Conservation (phyloP, 306 rosid species). For the Lathyrus oleraceus region DNA sequence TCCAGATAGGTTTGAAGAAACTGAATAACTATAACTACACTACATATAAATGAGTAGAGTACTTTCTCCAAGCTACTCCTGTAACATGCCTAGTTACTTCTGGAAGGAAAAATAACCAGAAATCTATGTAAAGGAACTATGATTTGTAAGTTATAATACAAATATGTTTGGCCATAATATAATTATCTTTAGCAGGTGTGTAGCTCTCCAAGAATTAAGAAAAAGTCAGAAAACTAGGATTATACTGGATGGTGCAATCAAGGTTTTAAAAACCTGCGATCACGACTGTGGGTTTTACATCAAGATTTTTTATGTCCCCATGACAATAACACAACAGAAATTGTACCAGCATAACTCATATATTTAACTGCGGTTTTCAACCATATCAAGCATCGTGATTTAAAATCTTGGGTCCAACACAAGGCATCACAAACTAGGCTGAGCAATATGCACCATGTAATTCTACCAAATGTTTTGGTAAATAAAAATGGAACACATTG, state of each 20-base stretch:
- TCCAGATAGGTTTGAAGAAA: constrained; percentile 17
- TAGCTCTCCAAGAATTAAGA: not conserved
- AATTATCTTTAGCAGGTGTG: not conserved
- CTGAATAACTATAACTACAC: not conserved
- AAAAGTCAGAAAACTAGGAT: not conserved
- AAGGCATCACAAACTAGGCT: not conserved
- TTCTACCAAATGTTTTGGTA: constrained; percentile 12
- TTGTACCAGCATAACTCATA: not conserved
- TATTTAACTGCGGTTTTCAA: not conserved
- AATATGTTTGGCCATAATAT: not conserved
- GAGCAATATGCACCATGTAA: not conserved
- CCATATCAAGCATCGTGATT: not conserved
- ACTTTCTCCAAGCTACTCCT: not conserved
- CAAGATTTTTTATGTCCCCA: not conserved
- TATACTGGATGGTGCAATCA: not conserved
- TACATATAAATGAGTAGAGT: not conserved
- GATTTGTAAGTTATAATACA: constrained; percentile 10
- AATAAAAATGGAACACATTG: not conserved
- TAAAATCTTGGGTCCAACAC: not conserved
- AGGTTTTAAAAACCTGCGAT: not conserved
- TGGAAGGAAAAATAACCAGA: not conserved
- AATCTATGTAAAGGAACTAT: not conserved
- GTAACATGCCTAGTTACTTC: too few relatives aligned
- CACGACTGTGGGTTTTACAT: not conserved
- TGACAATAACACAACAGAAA: not conserved